phyloP scores from a whole-genome alignment of 495 filamentous ascomycete genomes.

The Neurospora sp. region DNA sequence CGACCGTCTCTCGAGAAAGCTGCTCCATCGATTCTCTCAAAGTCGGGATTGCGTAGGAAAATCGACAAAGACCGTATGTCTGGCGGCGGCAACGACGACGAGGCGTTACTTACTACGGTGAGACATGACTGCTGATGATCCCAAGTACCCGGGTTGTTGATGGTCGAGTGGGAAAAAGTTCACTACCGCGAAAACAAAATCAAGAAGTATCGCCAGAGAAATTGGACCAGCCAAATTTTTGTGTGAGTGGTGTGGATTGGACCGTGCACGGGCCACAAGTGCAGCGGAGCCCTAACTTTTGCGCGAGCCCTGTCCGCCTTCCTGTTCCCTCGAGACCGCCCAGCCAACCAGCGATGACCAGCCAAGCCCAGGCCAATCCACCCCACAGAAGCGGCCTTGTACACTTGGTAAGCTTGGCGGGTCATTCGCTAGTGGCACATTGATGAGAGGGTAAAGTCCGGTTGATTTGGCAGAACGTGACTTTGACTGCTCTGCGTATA shows the following conservation, averaged over 20 bases:
- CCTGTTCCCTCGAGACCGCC: neutral
- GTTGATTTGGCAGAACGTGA: neutral
- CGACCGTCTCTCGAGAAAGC: neutral
- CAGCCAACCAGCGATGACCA: neutral
- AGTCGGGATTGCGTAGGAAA: neutral
- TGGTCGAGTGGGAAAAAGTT: constrained; percentile 20
- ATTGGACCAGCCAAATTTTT: constrained; percentile 19
- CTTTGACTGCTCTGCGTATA: neutral
- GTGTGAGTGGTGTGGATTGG: constrained; percentile 17
- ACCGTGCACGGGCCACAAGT: constrained; percentile 13
- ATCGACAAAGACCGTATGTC: neutral
- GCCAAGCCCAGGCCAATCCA: neutral
- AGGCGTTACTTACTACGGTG: constrained; percentile 25
- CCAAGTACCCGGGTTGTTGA: constrained; percentile 4
- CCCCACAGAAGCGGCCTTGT: neutral
- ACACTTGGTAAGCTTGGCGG: neutral
- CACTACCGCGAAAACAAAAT: constrained; percentile 12
- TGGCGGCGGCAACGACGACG: neutral
- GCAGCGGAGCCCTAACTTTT: constrained; percentile 24
- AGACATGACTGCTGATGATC: constrained; percentile 28
- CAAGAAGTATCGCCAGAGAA: constrained; percentile 8
- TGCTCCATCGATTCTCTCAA: neutral
- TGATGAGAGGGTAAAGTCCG: neutral
- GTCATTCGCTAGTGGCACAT: neutral
- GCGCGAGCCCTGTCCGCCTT: neutral